A percentile compares a stretch with the other conserved stretches of the same genome.
phyloP scores from a whole-genome alignment of 2,329 filamentous ascomycete genomes.

The Malbranchea cinnamomea region DNA sequence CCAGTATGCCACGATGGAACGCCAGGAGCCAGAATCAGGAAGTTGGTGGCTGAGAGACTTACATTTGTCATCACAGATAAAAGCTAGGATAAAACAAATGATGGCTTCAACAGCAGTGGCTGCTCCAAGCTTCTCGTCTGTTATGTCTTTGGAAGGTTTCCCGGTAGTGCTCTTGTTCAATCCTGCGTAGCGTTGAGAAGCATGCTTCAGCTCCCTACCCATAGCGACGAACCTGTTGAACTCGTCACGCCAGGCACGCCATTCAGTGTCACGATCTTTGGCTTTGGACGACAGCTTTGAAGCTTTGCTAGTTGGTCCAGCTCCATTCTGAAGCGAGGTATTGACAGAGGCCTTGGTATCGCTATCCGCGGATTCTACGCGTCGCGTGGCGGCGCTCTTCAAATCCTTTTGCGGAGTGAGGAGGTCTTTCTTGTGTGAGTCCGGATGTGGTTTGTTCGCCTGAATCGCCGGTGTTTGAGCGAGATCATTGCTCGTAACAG shows the following conservation, averaged over 20 bases:
- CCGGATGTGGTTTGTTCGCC: slow-evolving; percentile 20
- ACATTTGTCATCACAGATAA: slow-evolving; percentile 27
- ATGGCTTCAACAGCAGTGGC: slow-evolving; percentile 30
- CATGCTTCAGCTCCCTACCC: slow-evolving; percentile 32
- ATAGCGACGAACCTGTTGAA: slow-evolving; percentile 28
- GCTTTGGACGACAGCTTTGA: slow-evolving; percentile 13
- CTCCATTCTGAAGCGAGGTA: slow-evolving; percentile 14
- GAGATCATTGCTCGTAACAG: slow-evolving; percentile 19
- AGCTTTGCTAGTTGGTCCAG: slow-evolving; percentile 11
- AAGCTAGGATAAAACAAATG: slow-evolving; percentile 34
- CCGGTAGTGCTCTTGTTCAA: slow-evolving; percentile 13
- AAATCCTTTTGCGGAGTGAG: slow-evolving; percentile 30
- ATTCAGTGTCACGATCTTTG: slow-evolving; percentile 22
- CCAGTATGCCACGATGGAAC: slow-evolving; percentile 33
- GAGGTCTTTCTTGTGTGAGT: slow-evolving; percentile 15
- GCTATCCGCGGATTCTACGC: slow-evolving; percentile 24
- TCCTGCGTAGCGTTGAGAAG: slow-evolving; percentile 22
- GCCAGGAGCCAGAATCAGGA: slow-evolving; percentile 30
- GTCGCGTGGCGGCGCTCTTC: slow-evolving; percentile 23
- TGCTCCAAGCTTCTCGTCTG: slow-evolving; percentile 24
- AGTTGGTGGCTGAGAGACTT: slow-evolving; percentile 23
- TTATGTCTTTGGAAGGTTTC: slow-evolving; percentile 11
- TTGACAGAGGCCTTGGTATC: slow-evolving; percentile 29
- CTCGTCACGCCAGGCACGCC: slow-evolving; percentile 29
- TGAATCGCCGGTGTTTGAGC: slow-evolving; percentile 22